These are phyloP conservation scores for Saccharomycopsis javanensis DNA, from an alignment of 805 yeast genomes.

Conservation along the genomic window DNA sequence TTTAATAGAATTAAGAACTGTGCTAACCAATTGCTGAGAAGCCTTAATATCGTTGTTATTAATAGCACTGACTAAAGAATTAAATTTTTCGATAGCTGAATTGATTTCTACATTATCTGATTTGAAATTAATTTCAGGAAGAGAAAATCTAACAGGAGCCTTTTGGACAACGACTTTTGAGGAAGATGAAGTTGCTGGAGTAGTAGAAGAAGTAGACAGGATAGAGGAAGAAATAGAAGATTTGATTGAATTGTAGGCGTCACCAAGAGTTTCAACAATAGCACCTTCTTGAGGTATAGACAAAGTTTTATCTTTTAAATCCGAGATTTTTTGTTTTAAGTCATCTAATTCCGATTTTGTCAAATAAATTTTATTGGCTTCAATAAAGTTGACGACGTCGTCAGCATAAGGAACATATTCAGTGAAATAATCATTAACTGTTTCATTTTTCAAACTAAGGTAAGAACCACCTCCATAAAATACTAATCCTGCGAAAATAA, in stretches of 20 bases:
- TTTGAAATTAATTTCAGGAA: constrained; percentile 3
- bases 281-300: constrained; percentile 33
- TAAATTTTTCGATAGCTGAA: constrained; percentile 6
- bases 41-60: constrained; percentile 3
- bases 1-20: constrained; percentile 20
- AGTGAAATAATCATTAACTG: constrained; percentile 51
- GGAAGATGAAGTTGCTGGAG: background rate
- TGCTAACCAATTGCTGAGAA: constrained; percentile 20
- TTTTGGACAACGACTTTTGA: constrained; percentile 1
- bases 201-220: background rate
- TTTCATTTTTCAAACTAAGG: constrained; percentile 44
- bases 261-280: constrained; percentile 26
- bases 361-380: constrained; percentile 23
- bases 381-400: constrained; percentile 39
- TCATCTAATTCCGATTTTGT: constrained; percentile 27
- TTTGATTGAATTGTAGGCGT: constrained; percentile 21
- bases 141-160: background rate
- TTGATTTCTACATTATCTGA: constrained; percentile 6
- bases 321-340: constrained; percentile 30
- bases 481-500: constrained; percentile 26
- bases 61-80: constrained; percentile 7
- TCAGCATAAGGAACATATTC: constrained; percentile 61
- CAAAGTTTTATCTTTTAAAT: constrained; percentile 31
- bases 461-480: constrained; percentile 55
- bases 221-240: constrained; percentile 3